Base-by-base conservation (phyloP, 495 filamentous ascomycete genomes). In the Wilcoxina mikolae region DNA sequence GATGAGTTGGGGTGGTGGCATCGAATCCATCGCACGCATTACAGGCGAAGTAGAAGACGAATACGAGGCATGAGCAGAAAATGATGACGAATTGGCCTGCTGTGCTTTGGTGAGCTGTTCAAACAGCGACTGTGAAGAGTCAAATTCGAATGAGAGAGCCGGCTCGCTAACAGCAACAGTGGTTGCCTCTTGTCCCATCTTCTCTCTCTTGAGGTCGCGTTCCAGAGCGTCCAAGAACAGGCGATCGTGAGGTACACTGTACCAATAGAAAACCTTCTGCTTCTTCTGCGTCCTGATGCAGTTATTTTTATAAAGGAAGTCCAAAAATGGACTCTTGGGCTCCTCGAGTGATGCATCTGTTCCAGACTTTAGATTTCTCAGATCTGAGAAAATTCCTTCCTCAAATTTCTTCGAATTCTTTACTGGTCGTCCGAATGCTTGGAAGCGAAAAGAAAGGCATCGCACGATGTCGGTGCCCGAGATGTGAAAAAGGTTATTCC, bases 381-480 rank as follows among this genome's bases (percentile, higher is more conserved):
- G 74, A 67, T 98, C 91, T 29, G 91, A 98, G 73, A 98, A 98
- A 69, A 98, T 96, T 57, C 91, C 91, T 68, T 98, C 91, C 70
- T 98, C 91, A 68, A 98, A 98, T 69, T 98, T 98, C 73, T 98
- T 98, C 28, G 93, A 93, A 73, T 98, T 98, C 78, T 95, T 96
- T 33, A 98, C 91, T 2, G 91, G 91, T 38, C 91, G 85, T 53
- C 91, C 91, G 60, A 98, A 98, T 42, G 91, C 91, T 69, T 96
- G 90, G 73, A 98, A 98, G 65, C 91, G 80, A 73, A 98, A 98
- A 22, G 93, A 91, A 29, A 98, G 80, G 62, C 93, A 96, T 78
- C 93, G 80, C 49, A 98, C 91, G 62, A 98, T 98, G 69, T 98
- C 91, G 58, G 91, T 98, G 57, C 91, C 91, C 28, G 91, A 95